phyloP scores from a whole-genome alignment of 768 basidiomycete species.

The Imleria badia region DNA sequence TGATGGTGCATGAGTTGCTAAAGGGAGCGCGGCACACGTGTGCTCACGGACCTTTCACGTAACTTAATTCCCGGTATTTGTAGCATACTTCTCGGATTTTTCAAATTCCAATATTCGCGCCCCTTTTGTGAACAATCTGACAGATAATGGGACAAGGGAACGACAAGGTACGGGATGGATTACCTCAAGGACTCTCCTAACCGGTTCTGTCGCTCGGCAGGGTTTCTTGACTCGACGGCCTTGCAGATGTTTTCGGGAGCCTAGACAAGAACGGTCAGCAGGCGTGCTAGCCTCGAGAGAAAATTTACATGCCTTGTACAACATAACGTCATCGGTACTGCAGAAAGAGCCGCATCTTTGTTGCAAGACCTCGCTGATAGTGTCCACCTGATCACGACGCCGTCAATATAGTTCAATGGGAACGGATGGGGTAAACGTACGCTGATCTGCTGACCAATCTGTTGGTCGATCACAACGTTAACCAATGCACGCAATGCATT shows the following conservation, averaged over 20 bases:
- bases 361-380: slow-evolving; percentile 92
- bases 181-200: slow-evolving; percentile 87
- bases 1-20: slow-evolving; percentile 27
- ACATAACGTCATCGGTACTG: slow-evolving; percentile 95
- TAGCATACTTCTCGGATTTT: slow-evolving; percentile 82
- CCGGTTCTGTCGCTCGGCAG: slow-evolving; percentile 72
- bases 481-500: slow-evolving; percentile 88
- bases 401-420: slow-evolving; percentile 2
- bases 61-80: slow-evolving; percentile 86
- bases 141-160: slow-evolving; percentile 4
- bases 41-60: slow-evolving; percentile 65
- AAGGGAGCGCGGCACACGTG: not conserved
- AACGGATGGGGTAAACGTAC: slow-evolving; percentile 45
- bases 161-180: slow-evolving; percentile 8
- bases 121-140: slow-evolving; percentile 85
- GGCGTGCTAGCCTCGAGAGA: not conserved
- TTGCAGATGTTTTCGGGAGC: slow-evolving; percentile 92
- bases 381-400: slow-evolving; percentile 70
- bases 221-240: slow-evolving; percentile 78
- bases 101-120: slow-evolving; percentile 81
- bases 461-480: slow-evolving; percentile 95
- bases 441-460: slow-evolving; percentile 95
- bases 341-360: slow-evolving; percentile 96
- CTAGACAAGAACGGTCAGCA: slow-evolving; percentile 37
- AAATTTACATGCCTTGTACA: slow-evolving; percentile 74